These are phyloP conservation scores for Daucus carota DNA, from an alignment of 129 eudicot genomes.

Conservation along the genomic window DNA sequence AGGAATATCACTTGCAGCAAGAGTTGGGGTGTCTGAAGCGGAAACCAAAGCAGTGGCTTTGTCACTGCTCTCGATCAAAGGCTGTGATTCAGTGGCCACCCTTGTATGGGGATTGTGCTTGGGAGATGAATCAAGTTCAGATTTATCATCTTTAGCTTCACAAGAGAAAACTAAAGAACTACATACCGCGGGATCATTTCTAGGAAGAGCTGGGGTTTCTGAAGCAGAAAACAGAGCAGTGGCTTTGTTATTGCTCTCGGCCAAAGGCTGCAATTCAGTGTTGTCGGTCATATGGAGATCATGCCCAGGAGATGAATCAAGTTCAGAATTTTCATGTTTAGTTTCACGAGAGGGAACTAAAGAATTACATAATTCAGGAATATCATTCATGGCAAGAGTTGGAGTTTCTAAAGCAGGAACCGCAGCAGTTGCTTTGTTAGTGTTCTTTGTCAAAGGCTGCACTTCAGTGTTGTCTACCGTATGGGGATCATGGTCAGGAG, in stretches of 20 bases:
- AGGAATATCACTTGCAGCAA: slow-evolving; percentile 19
- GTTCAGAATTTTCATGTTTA: slow-evolving; percentile 16
- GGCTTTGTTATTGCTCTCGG: slow-evolving; percentile 16
- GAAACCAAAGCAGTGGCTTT: slow-evolving; percentile 20
- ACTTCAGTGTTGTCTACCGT: not conserved
- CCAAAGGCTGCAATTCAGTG: slow-evolving; percentile 11
- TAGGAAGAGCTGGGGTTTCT: slow-evolving; percentile 10
- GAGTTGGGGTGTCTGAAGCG: slow-evolving; percentile 17
- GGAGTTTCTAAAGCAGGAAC: slow-evolving; percentile 22
- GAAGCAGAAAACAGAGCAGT: slow-evolving; percentile 20
- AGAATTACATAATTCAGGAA: slow-evolving; percentile 5
- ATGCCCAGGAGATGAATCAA: slow-evolving; percentile 23
- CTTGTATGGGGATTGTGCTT: slow-evolving; percentile 10
- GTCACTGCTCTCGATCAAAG: slow-evolving; percentile 15
- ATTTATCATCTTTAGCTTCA: slow-evolving; percentile 13
- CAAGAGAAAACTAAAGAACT: slow-evolving; percentile 13
- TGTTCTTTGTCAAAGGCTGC: slow-evolving; percentile 8
- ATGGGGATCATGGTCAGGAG: slow-evolving; percentile 18
- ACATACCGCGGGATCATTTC: slow-evolving; percentile 11
- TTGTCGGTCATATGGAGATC: slow-evolving; percentile 4
- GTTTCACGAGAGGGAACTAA: not conserved
- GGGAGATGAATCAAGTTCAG: slow-evolving; percentile 28
- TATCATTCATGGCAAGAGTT: slow-evolving; percentile 21
- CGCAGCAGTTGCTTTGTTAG: slow-evolving; percentile 16
- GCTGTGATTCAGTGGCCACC: slow-evolving; percentile 1